phyloP scores from a whole-genome alignment of 2,329 filamentous ascomycete genomes.

The Dactylellina drechsleri region DNA sequence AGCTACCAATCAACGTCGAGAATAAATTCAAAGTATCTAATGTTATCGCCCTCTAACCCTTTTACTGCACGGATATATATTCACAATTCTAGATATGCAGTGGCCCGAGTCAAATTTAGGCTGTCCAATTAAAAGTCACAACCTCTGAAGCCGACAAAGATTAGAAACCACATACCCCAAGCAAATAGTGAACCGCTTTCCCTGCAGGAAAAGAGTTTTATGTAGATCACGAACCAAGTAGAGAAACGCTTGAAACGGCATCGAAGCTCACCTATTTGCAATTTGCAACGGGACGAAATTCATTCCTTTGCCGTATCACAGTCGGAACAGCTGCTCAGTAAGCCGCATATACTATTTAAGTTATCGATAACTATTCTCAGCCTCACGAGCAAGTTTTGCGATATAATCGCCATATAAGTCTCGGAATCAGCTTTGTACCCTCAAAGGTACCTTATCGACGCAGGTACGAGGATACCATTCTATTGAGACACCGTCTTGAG shows the following conservation, averaged over 20 bases:
- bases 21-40: no score
- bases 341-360: slow-evolving; percentile 11
- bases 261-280: background rate
- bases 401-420: background rate
- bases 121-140: slow-evolving; percentile 14
- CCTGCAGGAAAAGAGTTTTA: background rate
- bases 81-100: no score
- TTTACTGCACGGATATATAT: background rate
- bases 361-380: slow-evolving; percentile 25
- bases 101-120: background rate
- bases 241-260: background rate
- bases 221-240: slow-evolving; percentile 2
- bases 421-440: background rate
- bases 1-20: background rate
- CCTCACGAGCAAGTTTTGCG: background rate
- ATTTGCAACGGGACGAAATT: slow-evolving; percentile 4
- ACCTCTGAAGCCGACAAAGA: background rate
- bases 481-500: background rate
- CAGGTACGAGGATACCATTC: slow-evolving; percentile 15
- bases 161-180: slow-evolving; percentile 4
- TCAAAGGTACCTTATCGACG: background rate
- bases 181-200: slow-evolving; percentile 4
- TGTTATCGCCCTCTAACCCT: no score
- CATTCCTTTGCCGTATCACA: background rate
- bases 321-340: slow-evolving; percentile 7